Evolutionary conservation across 805 yeast genomes (phyloP), one percentile per base, ranked within the genome.

Genomic region (Lachancea cidri): DNA sequence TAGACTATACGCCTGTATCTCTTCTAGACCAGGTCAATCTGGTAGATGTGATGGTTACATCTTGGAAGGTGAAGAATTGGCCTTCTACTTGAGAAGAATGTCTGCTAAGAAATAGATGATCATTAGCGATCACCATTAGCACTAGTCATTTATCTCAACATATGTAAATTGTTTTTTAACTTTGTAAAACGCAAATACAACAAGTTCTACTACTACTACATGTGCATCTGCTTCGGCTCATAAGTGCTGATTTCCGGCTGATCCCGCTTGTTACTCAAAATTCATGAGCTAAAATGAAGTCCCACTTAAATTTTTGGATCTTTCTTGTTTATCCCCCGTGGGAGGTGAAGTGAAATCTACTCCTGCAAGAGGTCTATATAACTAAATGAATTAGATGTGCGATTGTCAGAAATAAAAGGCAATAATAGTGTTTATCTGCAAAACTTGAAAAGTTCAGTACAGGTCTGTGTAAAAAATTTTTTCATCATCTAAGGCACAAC

Each of bases 41-140:
- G 98, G 98, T 76, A 94, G 98, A 81, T 83, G 88, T 78, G 98
- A 93, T 74, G 98, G 98, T 77, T 93, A 93, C 94, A 84, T 93
- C 77, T 86, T 93, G 73, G 98, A 93, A 82, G 98, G 98, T 78
- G 98, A 93, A 74, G 98, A 93, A 80, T 87, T 93, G 76, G 98
- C 98, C 73, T 93, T 93, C 95, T 93, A 93, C 96, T 83, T 93
- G 74, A 88, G 96, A 84, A 91, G 96, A 87, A 81, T 93, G 77
- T 82, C 96, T 74, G 94, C 96, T 72, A 91, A 93, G 89, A 93
- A 91, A 85, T 91, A 88, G 83, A 64, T 62, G 30, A 16, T 15
- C 13, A 20, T 20, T 29, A 22, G 27, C 27, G 27, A 22, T 22
- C 11, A 22, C 11, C 27, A 15, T 27, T 27, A 6, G 19, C 39